Evolutionary conservation across 257 asterid genomes (phyloP).

Genomic region (Ligustrum vulgare): DNA sequence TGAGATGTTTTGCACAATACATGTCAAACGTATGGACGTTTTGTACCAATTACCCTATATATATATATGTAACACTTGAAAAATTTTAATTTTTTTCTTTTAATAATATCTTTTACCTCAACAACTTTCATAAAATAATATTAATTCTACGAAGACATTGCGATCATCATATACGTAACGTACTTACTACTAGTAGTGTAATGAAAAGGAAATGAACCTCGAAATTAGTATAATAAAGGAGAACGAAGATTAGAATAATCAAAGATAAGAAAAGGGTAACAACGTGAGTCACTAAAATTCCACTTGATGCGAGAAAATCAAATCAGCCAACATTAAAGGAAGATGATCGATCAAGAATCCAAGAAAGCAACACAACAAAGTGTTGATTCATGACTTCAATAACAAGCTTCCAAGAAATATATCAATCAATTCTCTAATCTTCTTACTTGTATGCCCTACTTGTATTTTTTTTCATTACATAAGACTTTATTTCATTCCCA

Average conservation of each 20-base stretch:
- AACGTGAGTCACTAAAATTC: conserved; percentile 18
- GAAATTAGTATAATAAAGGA: not conserved
- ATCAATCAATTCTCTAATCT: conserved; percentile 39
- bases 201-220: not conserved
- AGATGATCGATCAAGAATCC: conserved; percentile 36
- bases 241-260: not conserved
- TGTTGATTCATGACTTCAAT: conserved; percentile 32
- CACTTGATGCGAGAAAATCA: conserved; percentile 1
- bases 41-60: no score
- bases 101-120: no score
- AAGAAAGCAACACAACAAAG: conserved; percentile 19
- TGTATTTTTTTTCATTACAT: conserved; percentile 19
- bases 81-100: no score
- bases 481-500: conserved; percentile 20
- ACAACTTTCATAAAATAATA: no score
- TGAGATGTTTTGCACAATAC: no score
- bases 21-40: no score
- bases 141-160: no score
- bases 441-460: conserved; percentile 24
- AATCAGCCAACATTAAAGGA: conserved; percentile 26
- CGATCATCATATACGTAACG: no score
- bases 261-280: not conserved
- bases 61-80: no score
- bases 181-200: no score
- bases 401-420: conserved; percentile 43